phyloP scores from a whole-genome alignment of 2,329 filamentous ascomycete species.

The Plenodomus biglobosus region DNA sequence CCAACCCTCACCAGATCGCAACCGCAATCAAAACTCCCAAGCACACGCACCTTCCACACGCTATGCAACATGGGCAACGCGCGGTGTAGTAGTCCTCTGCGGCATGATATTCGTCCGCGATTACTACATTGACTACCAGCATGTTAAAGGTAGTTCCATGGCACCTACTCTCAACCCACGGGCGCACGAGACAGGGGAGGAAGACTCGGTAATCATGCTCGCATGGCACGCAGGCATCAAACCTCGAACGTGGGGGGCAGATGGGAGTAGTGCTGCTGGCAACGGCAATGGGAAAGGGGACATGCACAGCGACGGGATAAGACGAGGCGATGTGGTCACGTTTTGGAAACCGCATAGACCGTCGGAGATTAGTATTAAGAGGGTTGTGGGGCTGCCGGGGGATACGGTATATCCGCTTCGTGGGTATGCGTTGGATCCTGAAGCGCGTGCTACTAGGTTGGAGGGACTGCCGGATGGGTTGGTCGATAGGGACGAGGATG shows the following conservation, averaged over 20 bases:
- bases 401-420: conserved; percentile 63
- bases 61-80: conserved; percentile 14
- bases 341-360: conserved; percentile 64
- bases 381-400: conserved; percentile 78
- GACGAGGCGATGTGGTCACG: conserved; percentile 49
- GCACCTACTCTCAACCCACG: conserved; percentile 49
- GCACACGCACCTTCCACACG: conserved; percentile 8
- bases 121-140: conserved; percentile 41
- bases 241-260: conserved; percentile 17
- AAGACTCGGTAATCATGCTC: conserved; percentile 45
- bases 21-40: conserved; percentile 5
- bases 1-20: conserved; percentile 7
- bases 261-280: too few species aligned
- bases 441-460: conserved; percentile 9
- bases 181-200: conserved; percentile 42
- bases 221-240: conserved; percentile 15
- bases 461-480: conserved; percentile 36
- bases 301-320: conserved; percentile 21
- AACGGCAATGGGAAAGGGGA: too few species aligned
- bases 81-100: conserved; percentile 17
- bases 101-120: conserved; percentile 44
- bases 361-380: conserved; percentile 72
- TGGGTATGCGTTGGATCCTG: conserved; percentile 51
- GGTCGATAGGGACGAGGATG: conserved; percentile 18
- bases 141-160: conserved; percentile 49